Base-by-base conservation (phyloP, 2,329 filamentous ascomycete genomes). In the Fusarium transvaalense region DNA sequence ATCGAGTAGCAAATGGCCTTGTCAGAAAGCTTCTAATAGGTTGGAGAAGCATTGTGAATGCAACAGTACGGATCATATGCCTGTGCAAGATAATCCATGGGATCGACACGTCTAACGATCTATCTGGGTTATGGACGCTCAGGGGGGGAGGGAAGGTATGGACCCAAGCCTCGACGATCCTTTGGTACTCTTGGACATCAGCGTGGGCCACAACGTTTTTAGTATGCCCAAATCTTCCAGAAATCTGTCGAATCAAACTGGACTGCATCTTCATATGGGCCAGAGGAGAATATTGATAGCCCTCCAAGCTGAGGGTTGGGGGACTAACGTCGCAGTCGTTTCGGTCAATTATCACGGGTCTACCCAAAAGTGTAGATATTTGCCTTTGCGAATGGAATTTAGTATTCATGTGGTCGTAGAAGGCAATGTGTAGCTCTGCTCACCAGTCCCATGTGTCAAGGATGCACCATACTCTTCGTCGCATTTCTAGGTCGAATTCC, bases 1-100 rank as follows among this genome's bases (percentile, higher is more conserved):
- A 57, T 52, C 74, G 38, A 59, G 70, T 51, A 57, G 75, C 64
- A 74, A 78, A 71, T 4, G 73, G 68, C 42, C 77, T 79, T 3
- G 80, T 80, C n/a, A 87, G 77, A 64, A 79, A 84, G 1, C 78
- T 71, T 57, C 85, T 82, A 13, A 85, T 71, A 10, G 83, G 81
- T 43, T 82, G 76, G 2, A 86, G 74, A 54, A 82, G 78, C 61
- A 82, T 82, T 56, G 83, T 79, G 47, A 82, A 80, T 12, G 79
- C 77, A 61, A 82, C 80, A 17, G 78, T 81, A 47, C 83, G 81
- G 5, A 86, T 66, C 56, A 83, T 80, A 45, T 78, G 76, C 10
- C 84, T 81, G 51, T 86, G 84, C 32, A 83, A 76, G 3, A 79
- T 73, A 19, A 84, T 79, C 73, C 83, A 84, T 1, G 78, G 77